phyloP scores from a whole-genome alignment of 2,329 filamentous ascomycete species.

The Aspergillus clavatus region DNA sequence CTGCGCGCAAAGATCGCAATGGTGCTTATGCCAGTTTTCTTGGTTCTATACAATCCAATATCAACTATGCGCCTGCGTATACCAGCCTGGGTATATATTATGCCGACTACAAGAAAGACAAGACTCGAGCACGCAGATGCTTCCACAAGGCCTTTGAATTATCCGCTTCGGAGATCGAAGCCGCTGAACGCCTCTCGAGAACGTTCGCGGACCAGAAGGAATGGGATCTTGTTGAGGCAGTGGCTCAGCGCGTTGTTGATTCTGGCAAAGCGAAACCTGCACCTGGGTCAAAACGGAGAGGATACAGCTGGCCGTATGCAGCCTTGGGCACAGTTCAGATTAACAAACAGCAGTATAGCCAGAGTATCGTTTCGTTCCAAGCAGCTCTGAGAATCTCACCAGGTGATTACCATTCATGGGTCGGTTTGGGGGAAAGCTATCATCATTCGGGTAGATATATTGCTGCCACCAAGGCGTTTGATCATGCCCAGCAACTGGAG shows the following conservation, averaged over 20 bases:
- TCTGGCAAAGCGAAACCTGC: constrained; percentile 89
- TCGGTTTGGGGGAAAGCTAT: constrained; percentile 95
- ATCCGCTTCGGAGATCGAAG: constrained; percentile 77
- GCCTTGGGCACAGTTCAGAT: constrained; percentile 90
- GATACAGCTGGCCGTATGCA: constrained; percentile 92
- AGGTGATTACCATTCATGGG: constrained; percentile 89
- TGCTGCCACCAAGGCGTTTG: constrained; percentile 86
- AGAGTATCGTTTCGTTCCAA: constrained; percentile 88
- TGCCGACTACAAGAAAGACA: constrained; percentile 83
- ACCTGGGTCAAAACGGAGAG: constrained; percentile 87
- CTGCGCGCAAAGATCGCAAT: constrained; percentile 71
- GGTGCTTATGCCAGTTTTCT: constrained; percentile 83
- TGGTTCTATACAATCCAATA: constrained; percentile 75
- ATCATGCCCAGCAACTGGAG: constrained; percentile 75
- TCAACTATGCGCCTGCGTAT: constrained; percentile 85
- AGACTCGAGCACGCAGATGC: constrained; percentile 78
- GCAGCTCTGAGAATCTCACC: constrained; percentile 78
- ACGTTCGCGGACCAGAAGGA: constrained; percentile 86
- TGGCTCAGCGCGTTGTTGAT: constrained; percentile 84
- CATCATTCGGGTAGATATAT: constrained; percentile 89
- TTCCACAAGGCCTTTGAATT: constrained; percentile 96
- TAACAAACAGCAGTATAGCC: constrained; percentile 85
- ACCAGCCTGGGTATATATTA: constrained; percentile 89
- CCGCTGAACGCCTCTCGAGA: constrained; percentile 79
- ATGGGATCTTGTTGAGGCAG: constrained; percentile 93